phyloP scores from a whole-genome alignment of 495 filamentous ascomycete species.

The Hyaloscypha bicolor region DNA sequence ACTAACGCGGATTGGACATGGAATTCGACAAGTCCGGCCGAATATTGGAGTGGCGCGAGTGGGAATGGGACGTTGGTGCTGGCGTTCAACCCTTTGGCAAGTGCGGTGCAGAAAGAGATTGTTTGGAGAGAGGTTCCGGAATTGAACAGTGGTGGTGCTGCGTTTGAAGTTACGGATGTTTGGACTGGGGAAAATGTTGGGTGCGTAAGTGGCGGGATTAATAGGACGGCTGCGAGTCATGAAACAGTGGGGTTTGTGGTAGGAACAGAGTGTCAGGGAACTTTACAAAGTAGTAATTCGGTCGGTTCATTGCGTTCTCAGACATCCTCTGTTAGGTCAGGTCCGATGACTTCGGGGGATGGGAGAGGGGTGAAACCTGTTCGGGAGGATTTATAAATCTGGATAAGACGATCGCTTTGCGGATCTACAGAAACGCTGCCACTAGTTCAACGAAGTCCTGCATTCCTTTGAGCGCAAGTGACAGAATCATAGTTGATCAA shows the following conservation, averaged over 20 bases:
- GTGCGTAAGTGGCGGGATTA: constrained; percentile 44
- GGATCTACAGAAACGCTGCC: too few species aligned
- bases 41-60: constrained; percentile 61
- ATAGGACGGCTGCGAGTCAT: constrained; percentile 44
- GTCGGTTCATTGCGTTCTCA: too few species aligned
- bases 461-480: too few species aligned
- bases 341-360: too few species aligned
- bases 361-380: too few species aligned
- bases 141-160: constrained; percentile 37
- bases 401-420: too few species aligned
- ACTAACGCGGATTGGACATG: constrained; percentile 65
- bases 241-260: constrained; percentile 48
- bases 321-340: too few species aligned
- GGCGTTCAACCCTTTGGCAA: constrained; percentile 52
- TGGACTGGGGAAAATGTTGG: constrained; percentile 56
- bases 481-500: too few species aligned
- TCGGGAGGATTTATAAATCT: too few species aligned
- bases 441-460: too few species aligned
- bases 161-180: constrained; percentile 53
- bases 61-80: constrained; percentile 53
- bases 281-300: neutral
- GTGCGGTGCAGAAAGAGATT: constrained; percentile 43
- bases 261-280: constrained; percentile 14
- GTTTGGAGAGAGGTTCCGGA: constrained; percentile 57
- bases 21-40: constrained; percentile 57